Conservation (phyloP, 2,329 filamentous ascomycete genomes). For the Hypoxylon sp. region DNA sequence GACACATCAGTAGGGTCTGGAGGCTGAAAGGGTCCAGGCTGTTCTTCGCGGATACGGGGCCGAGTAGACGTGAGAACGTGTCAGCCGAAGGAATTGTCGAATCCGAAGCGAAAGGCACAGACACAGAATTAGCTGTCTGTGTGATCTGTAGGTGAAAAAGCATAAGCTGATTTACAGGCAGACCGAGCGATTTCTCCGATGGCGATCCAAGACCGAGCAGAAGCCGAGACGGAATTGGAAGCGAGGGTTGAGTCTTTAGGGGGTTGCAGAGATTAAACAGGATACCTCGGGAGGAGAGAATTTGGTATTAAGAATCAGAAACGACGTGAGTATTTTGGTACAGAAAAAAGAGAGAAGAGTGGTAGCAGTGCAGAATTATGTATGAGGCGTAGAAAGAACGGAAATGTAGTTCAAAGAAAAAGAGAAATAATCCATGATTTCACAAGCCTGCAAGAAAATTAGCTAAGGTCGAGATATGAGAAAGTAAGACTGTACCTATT, state of each 20-base stretch:
- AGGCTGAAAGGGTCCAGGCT: slow-evolving; percentile 19
- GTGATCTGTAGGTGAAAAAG: slow-evolving; percentile 8
- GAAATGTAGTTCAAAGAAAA: slow-evolving; percentile 14
- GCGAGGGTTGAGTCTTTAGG: neutral
- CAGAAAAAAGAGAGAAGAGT: slow-evolving; percentile 4
- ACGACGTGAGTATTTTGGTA: slow-evolving; percentile 2
- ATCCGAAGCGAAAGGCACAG: slow-evolving; percentile 7
- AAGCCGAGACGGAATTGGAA: slow-evolving; percentile 10
- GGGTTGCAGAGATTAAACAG: slow-evolving; percentile 5
- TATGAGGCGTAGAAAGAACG: slow-evolving; percentile 16
- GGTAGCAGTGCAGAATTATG: slow-evolving; percentile 18
- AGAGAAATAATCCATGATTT: slow-evolving; percentile 29
- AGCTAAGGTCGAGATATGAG: neutral
- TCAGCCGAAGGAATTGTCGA: slow-evolving; percentile 7
- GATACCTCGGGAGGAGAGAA: slow-evolving; percentile 11
- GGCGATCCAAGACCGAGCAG: slow-evolving; percentile 13
- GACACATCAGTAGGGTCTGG: slow-evolving; percentile 34
- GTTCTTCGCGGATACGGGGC: slow-evolving; percentile 19
- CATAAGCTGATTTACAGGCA: slow-evolving; percentile 15
- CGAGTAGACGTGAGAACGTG: neutral
- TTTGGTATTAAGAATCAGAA: slow-evolving; percentile 3
- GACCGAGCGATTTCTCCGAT: slow-evolving; percentile 16
- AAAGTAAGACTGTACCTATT: neutral
- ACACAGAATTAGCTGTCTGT: too few relatives aligned
- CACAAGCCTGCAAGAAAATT: slow-evolving; percentile 30